Conservation (phyloP, 352 stramenopile species). For the Phytophthora pluvialis region DNA sequence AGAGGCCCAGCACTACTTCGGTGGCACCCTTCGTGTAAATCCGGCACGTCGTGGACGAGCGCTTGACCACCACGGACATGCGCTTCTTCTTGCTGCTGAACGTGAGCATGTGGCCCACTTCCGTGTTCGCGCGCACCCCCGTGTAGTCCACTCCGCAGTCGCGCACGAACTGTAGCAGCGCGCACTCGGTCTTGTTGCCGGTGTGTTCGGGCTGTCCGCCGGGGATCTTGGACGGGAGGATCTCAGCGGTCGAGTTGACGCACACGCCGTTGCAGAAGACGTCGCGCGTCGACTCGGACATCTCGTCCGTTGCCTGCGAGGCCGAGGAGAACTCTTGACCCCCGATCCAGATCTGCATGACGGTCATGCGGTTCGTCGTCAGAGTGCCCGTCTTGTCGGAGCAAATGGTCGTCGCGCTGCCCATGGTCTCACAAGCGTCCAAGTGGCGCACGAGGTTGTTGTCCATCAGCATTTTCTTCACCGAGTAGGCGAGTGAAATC, state of each 20-base stretch:
- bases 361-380: conserved; percentile 98
- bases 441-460: conserved; percentile 92
- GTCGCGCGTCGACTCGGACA: conserved; percentile 68
- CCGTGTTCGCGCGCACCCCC: conserved; percentile 49
- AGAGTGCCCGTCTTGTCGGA: conserved; percentile 98
- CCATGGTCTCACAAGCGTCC: conserved; percentile 93
- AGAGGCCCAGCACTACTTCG: conserved; percentile 77
- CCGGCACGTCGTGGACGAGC: conserved; percentile 49
- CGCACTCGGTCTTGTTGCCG: conserved; percentile 86
- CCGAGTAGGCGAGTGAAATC: conserved; percentile 96
- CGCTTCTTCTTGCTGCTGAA: conserved; percentile 88
- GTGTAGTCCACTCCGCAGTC: conserved; percentile 77
- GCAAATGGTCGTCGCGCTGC: conserved; percentile 96
- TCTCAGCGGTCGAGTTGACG: conserved; percentile 80
- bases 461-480: conserved; percentile 92
- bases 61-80: conserved; percentile 79
- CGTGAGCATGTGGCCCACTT: conserved; percentile 80
- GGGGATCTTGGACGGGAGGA: conserved; percentile 55
- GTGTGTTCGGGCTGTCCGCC: conserved; percentile 74
- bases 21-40: conserved; percentile 84
- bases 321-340: conserved; percentile 63
- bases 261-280: conserved; percentile 76
- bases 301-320: conserved; percentile 52
- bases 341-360: conserved; percentile 90
- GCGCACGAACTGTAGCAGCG: conserved; percentile 72